Percentiles rank a stretch among this genome's conserved stretches.
Conservation (phyloP, 1,284 basidiomycete species). For the Tilletia indica region DNA sequence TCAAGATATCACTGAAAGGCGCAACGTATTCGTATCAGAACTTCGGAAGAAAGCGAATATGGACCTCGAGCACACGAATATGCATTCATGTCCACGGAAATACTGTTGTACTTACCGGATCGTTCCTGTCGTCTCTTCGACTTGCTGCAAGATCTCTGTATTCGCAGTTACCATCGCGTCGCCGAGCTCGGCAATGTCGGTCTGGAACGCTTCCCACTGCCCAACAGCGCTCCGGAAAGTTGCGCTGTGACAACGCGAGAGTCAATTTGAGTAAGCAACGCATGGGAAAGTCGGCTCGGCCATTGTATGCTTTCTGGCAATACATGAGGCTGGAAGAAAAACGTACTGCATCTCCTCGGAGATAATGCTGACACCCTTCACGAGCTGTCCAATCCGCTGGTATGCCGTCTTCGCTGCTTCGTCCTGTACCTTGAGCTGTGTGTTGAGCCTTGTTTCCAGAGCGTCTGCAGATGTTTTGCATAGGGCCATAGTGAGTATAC, state of each 20-base stretch:
- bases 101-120: not conserved
- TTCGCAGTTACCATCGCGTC: not conserved
- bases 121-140: not conserved
- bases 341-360: conserved; percentile 10
- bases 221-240: not conserved
- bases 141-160: not conserved
- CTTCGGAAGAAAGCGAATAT: no score
- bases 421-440: not conserved
- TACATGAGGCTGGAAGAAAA: not conserved
- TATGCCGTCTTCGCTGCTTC: not conserved
- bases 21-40: no score
- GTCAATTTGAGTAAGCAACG: not conserved
- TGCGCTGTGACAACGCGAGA: not conserved
- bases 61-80: no score
- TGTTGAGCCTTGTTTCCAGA: not conserved
- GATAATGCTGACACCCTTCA: not conserved
- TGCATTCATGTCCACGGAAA: not conserved
- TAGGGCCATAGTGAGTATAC: no score
- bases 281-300: no score
- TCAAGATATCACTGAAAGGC: not conserved
- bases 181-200: not conserved
- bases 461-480: not conserved
- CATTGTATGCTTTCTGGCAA: no score
- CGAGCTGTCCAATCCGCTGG: not conserved
- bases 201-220: not conserved